Percentiles rank a stretch among this genome's conserved stretches.
Evolutionary conservation across 306 rosid species (phyloP).

Genomic region (Vigna radiata): DNA sequence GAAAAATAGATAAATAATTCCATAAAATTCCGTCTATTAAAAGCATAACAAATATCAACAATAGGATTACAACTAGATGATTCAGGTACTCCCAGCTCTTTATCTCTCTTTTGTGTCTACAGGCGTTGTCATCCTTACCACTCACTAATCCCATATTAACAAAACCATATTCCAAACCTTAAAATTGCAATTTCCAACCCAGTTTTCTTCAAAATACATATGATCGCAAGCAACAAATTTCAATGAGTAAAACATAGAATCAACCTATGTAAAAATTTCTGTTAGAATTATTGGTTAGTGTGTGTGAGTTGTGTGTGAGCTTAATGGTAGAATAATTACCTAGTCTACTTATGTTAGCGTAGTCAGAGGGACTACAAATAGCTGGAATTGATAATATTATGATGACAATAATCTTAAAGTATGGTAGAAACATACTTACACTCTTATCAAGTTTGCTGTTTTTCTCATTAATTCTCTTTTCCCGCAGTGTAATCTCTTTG

Average conservation of each 20-base stretch:
- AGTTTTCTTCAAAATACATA: conserved; percentile 13
- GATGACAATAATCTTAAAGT: conserved; percentile 8
- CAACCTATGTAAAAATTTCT: conserved; percentile 17
- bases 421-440: conserved; percentile 62
- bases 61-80: conserved; percentile 9
- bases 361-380: too few relatives aligned
- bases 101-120: conserved; percentile 1
- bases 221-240: conserved; percentile 32
- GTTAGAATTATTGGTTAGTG: too few relatives aligned
- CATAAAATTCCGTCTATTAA: conserved; percentile 22
- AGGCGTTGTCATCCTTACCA: conserved; percentile 10
- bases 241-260: conserved; percentile 17
- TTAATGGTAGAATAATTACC: too few relatives aligned
- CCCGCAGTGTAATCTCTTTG: conserved; percentile 75
- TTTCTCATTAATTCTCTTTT: conserved; percentile 81
- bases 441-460: conserved; percentile 82
- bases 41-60: conserved; percentile 27
- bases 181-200: conserved; percentile 15
- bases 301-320: too few relatives aligned
- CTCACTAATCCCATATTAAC: conserved; percentile 9
- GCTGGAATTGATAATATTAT: conserved; percentile 12
- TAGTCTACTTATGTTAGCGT: too few relatives aligned
- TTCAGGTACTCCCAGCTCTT: conserved; percentile 6
- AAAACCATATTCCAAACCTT: conserved; percentile 32
- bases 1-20: conserved; percentile 36